Evolutionary conservation across 1,284 basidiomycete species (phyloP).

Genomic region (Leccinum discolor): DNA sequence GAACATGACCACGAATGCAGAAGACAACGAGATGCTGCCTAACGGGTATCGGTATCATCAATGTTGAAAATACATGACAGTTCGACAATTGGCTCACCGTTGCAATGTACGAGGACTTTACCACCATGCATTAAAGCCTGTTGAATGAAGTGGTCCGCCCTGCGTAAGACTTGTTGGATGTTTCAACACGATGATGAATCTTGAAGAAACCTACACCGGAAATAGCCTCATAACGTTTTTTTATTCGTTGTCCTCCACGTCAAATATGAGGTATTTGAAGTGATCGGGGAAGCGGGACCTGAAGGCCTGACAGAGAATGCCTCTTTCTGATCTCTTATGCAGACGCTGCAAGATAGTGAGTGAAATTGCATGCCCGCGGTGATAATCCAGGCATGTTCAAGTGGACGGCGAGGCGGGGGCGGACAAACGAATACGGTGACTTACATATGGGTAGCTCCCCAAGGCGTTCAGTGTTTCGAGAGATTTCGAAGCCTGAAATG

Average conservation of each 20-base stretch:
- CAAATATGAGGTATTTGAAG: slow-evolving; percentile 80
- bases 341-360: slow-evolving; percentile 54
- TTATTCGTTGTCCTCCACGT: slow-evolving; percentile 90
- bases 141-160: slow-evolving; percentile 82
- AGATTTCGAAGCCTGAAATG: slow-evolving; percentile 86
- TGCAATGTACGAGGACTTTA: slow-evolving; percentile 88
- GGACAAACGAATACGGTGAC: slow-evolving; percentile 27
- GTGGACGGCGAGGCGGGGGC: not conserved
- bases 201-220: slow-evolving; percentile 54
- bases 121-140: slow-evolving; percentile 67
- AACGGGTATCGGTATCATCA: not conserved
- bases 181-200: not conserved
- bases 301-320: slow-evolving; percentile 81
- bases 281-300: slow-evolving; percentile 69
- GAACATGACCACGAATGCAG: slow-evolving; percentile 90
- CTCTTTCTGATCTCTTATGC: slow-evolving; percentile 86
- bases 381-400: not conserved
- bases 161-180: slow-evolving; percentile 28
- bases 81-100: slow-evolving; percentile 53
- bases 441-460: slow-evolving; percentile 86
- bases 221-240: slow-evolving; percentile 88
- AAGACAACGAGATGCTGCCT: slow-evolving; percentile 88
- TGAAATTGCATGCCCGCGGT: slow-evolving; percentile 1
- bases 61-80: not conserved
- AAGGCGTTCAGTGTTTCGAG: slow-evolving; percentile 64